phyloP scores from a whole-genome alignment of 2,329 filamentous ascomycete genomes.

The Chalaropsis thielavioides region DNA sequence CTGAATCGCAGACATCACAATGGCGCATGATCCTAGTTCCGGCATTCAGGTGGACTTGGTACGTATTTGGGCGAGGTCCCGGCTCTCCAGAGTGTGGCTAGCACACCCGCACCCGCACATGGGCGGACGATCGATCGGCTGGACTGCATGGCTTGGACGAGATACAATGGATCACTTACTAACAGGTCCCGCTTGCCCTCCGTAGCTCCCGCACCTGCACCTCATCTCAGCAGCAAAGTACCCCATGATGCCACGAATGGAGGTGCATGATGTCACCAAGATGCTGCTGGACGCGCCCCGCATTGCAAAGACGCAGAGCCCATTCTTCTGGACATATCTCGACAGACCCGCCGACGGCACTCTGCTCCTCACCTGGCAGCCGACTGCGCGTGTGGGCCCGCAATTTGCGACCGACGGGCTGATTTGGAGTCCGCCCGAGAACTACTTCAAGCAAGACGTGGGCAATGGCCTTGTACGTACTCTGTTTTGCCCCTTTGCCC shows the following conservation, averaged over 20 bases:
- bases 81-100: too few relatives aligned
- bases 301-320: constrained; percentile 67
- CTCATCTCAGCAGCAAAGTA: constrained; percentile 74
- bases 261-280: constrained; percentile 62
- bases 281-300: constrained; percentile 74
- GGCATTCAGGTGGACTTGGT: constrained; percentile 32
- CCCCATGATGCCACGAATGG: constrained; percentile 55
- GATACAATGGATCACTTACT: neutral
- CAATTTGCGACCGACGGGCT: constrained; percentile 85
- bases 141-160: too few relatives aligned
- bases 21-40: constrained; percentile 32
- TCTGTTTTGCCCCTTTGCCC: neutral
- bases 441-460: constrained; percentile 58
- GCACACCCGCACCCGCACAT: neutral
- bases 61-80: constrained; percentile 18
- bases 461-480: constrained; percentile 43
- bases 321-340: constrained; percentile 90
- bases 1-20: constrained; percentile 19
- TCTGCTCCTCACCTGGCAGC: constrained; percentile 79
- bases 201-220: constrained; percentile 74
- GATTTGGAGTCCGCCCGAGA: constrained; percentile 74
- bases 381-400: constrained; percentile 51
- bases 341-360: constrained; percentile 69
- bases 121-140: neutral
- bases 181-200: neutral